Base-by-base conservation (phyloP, 108 stramenopile genomes). In the Cyclotella cryptica region DNA sequence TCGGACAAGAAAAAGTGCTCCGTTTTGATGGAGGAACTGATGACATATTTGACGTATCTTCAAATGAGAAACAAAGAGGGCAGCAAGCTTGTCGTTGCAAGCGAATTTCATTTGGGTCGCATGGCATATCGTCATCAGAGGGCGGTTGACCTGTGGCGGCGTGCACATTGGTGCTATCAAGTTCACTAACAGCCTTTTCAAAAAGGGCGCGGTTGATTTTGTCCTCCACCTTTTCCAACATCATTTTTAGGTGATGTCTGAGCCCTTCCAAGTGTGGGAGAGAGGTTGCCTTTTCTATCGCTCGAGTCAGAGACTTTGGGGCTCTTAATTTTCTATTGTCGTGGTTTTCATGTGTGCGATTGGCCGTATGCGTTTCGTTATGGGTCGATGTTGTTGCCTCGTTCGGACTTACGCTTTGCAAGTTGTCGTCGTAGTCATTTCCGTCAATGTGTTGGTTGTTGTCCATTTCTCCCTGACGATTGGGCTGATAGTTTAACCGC, bases 201-300 rank as follows among this genome's bases (percentile, higher is more conserved):
- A 68, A 47, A 26, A 68, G 49, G 4, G 46, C 67, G n/a, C 49
- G 10, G 10, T 68, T 68, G 29, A 68, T 68, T 19, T 52, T 51
- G 28, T 29, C 67, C 30, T 68, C 67, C 27, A 68, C 49, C 29
- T 49, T 46, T 49, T 68, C 49, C 40, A 68, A 19, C n/a, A 68
- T 11, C 17, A 35, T 53, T 26, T 51, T 68, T 24, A 68, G 21
- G 10, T 49, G 51, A 19, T 53, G 67, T 6, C 67, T 22, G 4
- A 68, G 49, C 17, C 26, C 51, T 51, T 68, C 49, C 6, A 68
- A 53, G 19, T 68, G 24, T 52, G 24, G 67, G 18, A 68, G 67
- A 53, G 67, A 68, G 24, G 10, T 43, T 0, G 67, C 49, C 27
- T 39, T 68, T 17, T 68, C 51, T 19, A 68, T 68, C 14, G 60